Conservation (phyloP, 2,329 filamentous ascomycete species). For the Colletotrichum orchidophilum region DNA sequence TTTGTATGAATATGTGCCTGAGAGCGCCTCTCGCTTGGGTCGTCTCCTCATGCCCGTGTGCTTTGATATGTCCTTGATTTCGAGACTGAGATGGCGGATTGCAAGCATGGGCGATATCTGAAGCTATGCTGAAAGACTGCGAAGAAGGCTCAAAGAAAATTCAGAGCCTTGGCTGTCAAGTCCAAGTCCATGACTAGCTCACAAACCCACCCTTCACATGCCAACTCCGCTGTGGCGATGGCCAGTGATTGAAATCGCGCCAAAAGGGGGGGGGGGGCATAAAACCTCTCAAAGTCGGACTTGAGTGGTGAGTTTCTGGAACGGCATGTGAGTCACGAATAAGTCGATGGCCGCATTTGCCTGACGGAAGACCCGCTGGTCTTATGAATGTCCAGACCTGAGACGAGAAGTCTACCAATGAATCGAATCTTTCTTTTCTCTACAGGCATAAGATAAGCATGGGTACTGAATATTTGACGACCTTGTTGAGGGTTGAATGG, state of each 20-base stretch:
- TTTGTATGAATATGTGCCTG: no score
- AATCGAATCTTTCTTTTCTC: background rate
- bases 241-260: background rate
- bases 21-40: background rate
- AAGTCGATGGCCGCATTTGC: constrained; percentile 5
- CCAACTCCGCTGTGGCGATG: constrained; percentile 6
- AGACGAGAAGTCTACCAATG: background rate
- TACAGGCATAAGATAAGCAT: background rate
- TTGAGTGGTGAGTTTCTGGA: background rate
- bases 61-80: background rate
- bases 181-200: background rate
- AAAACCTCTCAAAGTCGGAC: background rate
- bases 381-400: background rate
- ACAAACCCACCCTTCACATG: background rate
- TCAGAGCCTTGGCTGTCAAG: background rate
- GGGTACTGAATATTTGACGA: background rate
- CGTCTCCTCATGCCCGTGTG: no score
- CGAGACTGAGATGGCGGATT: background rate
- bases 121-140: no score
- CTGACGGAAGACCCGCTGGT: constrained; percentile 1
- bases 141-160: no score
- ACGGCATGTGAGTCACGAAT: constrained; percentile 14
- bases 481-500: constrained; percentile 5
- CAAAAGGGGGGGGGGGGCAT: background rate
- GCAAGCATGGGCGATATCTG: background rate